These are phyloP conservation scores for Colletotrichum cordylinicola DNA, from an alignment of 2,329 filamentous ascomycete genomes.

Conservation along the genomic window DNA sequence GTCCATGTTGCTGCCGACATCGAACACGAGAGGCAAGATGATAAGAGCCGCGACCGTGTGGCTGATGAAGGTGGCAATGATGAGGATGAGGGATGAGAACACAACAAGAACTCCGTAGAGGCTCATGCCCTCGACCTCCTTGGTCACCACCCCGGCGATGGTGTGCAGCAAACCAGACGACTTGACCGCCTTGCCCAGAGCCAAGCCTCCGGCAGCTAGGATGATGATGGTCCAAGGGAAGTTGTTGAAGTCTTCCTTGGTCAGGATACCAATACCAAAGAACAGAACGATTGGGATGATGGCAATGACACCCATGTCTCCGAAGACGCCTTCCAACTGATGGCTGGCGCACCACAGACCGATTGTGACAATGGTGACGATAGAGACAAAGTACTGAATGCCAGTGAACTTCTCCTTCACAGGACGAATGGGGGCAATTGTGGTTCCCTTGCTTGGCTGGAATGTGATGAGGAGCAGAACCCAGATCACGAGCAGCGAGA, in stretches of 20 bases:
- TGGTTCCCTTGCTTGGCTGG: slow-evolving; percentile 82
- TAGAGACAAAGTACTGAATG: slow-evolving; percentile 89
- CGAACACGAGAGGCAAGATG: slow-evolving; percentile 86
- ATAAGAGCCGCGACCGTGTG: slow-evolving; percentile 97
- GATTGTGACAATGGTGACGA: slow-evolving; percentile 86
- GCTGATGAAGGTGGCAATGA: slow-evolving; percentile 96
- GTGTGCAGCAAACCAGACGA: slow-evolving; percentile 92
- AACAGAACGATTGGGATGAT: slow-evolving; percentile 96
- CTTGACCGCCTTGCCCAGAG: slow-evolving; percentile 91
- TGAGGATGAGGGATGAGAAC: slow-evolving; percentile 82
- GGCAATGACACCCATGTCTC: slow-evolving; percentile 97
- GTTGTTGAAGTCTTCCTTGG: slow-evolving; percentile 99
- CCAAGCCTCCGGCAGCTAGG: slow-evolving; percentile 89
- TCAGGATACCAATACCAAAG: slow-evolving; percentile 94
- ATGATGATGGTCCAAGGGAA: slow-evolving; percentile 99
- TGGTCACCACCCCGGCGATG: slow-evolving; percentile 79
- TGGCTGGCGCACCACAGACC: slow-evolving; percentile 91
- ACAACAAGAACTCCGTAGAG: slow-evolving; percentile 87
- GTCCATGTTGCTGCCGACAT: slow-evolving; percentile 85
- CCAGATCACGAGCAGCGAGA: slow-evolving; percentile 91
- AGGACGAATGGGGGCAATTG: slow-evolving; percentile 88
- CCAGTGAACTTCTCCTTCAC: slow-evolving; percentile 89
- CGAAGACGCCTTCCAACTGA: slow-evolving; percentile 85
- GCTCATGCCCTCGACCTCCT: slow-evolving; percentile 75
- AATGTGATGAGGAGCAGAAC: slow-evolving; percentile 84